Evolutionary conservation across 257 asterid genomes (phyloP).

Genomic region (Orobanche coerulescens): DNA sequence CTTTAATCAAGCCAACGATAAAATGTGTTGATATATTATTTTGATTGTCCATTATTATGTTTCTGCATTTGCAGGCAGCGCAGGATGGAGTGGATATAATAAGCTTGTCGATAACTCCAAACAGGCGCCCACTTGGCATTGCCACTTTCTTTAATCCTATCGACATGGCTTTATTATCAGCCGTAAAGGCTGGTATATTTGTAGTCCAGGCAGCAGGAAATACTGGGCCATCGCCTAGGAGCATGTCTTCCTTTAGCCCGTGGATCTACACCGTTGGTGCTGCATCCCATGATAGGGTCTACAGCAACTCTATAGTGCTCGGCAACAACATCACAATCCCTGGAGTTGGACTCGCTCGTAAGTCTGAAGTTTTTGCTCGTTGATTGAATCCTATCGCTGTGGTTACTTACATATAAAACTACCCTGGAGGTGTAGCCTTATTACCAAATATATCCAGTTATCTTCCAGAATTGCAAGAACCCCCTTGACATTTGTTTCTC

Average conservation of each 20-base stretch:
- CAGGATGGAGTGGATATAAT: constrained; percentile 91
- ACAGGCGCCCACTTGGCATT: constrained; percentile 95
- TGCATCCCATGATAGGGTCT: constrained; percentile 80
- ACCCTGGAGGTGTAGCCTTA: neutral
- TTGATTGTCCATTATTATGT: neutral
- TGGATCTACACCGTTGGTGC: constrained; percentile 98
- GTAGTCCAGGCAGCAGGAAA: constrained; percentile 98
- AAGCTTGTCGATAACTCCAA: constrained; percentile 94
- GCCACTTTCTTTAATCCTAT: constrained; percentile 97
- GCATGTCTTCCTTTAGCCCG: constrained; percentile 88
- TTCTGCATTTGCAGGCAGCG: constrained; percentile 63
- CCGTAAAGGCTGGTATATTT: constrained; percentile 76
- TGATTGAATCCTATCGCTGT: neutral
- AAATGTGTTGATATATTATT: neutral
- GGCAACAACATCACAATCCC: constrained; percentile 77
- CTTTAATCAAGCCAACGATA: too few relatives aligned
- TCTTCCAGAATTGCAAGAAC: neutral
- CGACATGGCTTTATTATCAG: constrained; percentile 94
- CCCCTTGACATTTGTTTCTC: neutral
- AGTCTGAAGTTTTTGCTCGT: constrained; percentile 27
- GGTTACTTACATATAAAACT: neutral
- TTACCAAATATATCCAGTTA: too few relatives aligned
- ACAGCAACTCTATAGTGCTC: constrained; percentile 70
- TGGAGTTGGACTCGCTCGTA: constrained; percentile 99
- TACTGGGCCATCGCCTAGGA: constrained; percentile 95